Percentiles rank a stretch among this genome's conserved stretches.
Evolutionary conservation across 345 rosid species (phyloP).

Genomic region (Nasturtium officinale): DNA sequence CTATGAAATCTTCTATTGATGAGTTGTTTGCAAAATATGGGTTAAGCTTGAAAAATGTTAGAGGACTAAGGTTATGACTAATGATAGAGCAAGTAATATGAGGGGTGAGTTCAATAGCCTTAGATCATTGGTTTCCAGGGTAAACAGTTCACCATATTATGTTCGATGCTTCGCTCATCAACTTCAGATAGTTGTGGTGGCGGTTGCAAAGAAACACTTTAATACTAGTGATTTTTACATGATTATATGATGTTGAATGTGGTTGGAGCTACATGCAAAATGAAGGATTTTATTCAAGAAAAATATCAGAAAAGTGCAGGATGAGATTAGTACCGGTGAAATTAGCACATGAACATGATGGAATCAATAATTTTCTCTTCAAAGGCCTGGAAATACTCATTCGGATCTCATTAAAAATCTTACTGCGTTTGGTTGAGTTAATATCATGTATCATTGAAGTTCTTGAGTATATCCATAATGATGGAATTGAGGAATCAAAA

Average conservation of each 20-base stretch:
- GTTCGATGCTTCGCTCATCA: not conserved
- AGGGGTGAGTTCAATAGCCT: not conserved
- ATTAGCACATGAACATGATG: too few relatives aligned
- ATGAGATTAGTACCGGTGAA: not conserved
- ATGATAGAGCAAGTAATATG: not conserved
- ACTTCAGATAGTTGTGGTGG: not conserved
- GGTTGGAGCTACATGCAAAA: not conserved
- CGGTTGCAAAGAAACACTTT: not conserved
- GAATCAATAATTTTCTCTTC: not conserved
- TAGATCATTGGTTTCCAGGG: not conserved
- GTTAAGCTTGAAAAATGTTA: too few relatives aligned
- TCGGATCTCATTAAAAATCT: too few relatives aligned
- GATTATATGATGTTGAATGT: not conserved
- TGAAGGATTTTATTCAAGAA: not conserved
- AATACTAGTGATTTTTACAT: not conserved
- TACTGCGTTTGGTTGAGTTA: too few relatives aligned
- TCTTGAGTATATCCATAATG: too few relatives aligned
- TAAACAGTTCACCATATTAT: not conserved
- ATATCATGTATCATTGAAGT: too few relatives aligned
- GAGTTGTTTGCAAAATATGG: too few relatives aligned
- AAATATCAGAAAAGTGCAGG: not conserved
- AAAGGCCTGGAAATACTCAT: not conserved
- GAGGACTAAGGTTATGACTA: not conserved
- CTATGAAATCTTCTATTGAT: too few relatives aligned
- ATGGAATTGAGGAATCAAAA: too few relatives aligned